Evolutionary conservation across 768 basidiomycete species (phyloP).

Genomic region (Auricularia heimuer): DNA sequence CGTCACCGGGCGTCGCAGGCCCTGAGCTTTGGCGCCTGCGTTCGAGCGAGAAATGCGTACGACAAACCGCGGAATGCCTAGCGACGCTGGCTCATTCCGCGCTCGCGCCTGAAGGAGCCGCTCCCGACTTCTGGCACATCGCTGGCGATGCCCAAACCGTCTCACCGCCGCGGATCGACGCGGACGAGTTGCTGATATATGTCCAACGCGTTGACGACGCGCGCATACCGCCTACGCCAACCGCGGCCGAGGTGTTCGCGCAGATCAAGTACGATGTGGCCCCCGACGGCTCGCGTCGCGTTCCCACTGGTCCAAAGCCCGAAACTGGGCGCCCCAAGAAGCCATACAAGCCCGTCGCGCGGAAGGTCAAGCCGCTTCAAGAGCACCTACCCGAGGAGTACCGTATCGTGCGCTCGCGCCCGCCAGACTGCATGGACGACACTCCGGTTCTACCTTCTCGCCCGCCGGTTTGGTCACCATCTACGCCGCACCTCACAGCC

Average conservation of each 20-base stretch:
- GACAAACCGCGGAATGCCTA: too few relatives aligned
- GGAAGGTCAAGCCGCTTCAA: slow-evolving; percentile 19
- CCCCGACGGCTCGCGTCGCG: neutral
- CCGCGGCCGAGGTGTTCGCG: neutral
- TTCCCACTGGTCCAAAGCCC: neutral
- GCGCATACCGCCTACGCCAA: neutral
- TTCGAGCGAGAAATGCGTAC: too few relatives aligned
- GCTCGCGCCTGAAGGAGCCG: too few relatives aligned
- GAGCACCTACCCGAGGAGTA: slow-evolving; percentile 17
- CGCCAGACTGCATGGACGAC: slow-evolving; percentile 17
- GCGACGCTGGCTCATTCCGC: too few relatives aligned
- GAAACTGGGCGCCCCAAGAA: neutral
- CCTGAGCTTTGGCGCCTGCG: too few relatives aligned
- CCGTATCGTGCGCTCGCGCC: slow-evolving; percentile 19
- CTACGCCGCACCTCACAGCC: too few relatives aligned
- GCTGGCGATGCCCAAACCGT: neutral
- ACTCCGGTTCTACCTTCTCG: slow-evolving; percentile 12
- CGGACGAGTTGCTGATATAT: neutral
- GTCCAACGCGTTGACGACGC: neutral
- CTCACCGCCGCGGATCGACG: neutral
- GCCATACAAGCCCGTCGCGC: slow-evolving; percentile 23
- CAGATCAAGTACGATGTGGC: neutral
- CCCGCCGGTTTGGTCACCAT: slow-evolving; percentile 2
- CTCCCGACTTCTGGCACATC: too few relatives aligned
- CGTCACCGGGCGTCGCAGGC: too few relatives aligned